Conservation (phyloP, 2,329 filamentous ascomycete genomes). For the Claviceps sp. region DNA sequence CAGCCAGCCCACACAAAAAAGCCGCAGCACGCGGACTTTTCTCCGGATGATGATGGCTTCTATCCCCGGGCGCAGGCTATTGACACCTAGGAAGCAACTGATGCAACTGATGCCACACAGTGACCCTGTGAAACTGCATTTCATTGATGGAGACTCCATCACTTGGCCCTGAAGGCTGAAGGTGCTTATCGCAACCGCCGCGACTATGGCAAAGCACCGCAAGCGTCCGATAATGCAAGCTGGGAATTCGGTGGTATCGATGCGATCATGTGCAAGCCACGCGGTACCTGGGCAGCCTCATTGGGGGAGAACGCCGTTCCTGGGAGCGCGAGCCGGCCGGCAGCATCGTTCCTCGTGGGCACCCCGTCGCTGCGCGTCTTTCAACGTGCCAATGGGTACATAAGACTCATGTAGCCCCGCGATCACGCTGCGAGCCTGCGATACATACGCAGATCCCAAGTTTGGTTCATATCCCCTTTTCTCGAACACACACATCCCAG, state of each 20-base stretch:
- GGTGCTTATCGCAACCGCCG: too few relatives aligned
- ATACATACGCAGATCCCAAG: too few relatives aligned
- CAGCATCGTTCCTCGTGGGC: not conserved
- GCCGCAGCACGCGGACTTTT: not conserved
- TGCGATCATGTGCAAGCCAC: not conserved
- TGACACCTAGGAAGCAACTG: too few relatives aligned
- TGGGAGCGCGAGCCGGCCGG: not conserved
- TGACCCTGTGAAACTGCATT: too few relatives aligned
- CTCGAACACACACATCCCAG: not conserved
- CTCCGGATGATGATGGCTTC: not conserved
- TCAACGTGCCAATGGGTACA: not conserved
- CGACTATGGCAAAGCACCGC: too few relatives aligned
- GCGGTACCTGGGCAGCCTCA: not conserved
- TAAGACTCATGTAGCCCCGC: not conserved
- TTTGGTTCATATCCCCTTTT: too few relatives aligned
- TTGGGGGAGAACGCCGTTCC: not conserved
- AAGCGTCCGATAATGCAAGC: not conserved
- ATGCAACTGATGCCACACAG: too few relatives aligned
- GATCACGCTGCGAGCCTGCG: slow-evolving; percentile 1
- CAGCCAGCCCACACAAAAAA: not conserved
- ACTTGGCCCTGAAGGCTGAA: too few relatives aligned
- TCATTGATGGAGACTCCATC: too few relatives aligned
- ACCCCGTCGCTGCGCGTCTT: too few relatives aligned
- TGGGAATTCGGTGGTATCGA: slow-evolving; percentile 18
- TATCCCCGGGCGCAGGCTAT: too few relatives aligned